Percentiles rank a stretch among this genome's conserved stretches.
Evolutionary conservation across 1,284 basidiomycete species (phyloP).

Genomic region (Ceratobasidium sp.): DNA sequence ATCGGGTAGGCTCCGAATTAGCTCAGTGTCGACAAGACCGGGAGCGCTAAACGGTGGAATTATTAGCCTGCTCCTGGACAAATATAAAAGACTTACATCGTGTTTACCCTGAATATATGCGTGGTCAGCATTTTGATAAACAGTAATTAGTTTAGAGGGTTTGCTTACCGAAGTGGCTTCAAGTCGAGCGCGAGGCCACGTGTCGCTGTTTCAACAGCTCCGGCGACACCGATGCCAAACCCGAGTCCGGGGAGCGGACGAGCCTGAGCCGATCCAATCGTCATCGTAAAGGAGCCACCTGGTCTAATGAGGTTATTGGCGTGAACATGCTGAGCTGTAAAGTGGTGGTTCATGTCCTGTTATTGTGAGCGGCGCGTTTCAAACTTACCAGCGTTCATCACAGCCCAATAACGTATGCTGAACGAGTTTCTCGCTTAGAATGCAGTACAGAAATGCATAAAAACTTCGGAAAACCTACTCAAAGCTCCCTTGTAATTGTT

Average conservation of each 20-base stretch:
- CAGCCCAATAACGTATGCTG: constrained; percentile 25
- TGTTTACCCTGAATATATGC: constrained; percentile 8
- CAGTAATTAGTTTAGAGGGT: no score
- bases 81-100: constrained; percentile 7
- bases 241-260: not conserved
- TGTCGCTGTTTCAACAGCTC: constrained; percentile 28
- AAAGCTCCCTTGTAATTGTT: not conserved
- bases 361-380: not conserved
- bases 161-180: constrained; percentile 22
- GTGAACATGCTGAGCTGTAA: constrained; percentile 24
- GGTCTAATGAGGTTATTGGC: constrained; percentile 14
- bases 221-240: not conserved
- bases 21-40: constrained; percentile 34
- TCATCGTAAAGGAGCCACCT: constrained; percentile 24
- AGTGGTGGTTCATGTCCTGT: not conserved
- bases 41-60: not conserved
- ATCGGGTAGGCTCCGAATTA: not conserved
- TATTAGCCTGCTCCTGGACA: no score
- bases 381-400: constrained; percentile 22
- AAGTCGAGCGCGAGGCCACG: constrained; percentile 25
- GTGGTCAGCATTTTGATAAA: no score
- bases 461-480: not conserved
- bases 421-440: not conserved
- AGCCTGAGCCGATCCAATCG: not conserved
- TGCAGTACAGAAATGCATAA: not conserved